Conservation (phyloP, 2,329 filamentous ascomycete species). For the Fusarium sarcochroum region DNA sequence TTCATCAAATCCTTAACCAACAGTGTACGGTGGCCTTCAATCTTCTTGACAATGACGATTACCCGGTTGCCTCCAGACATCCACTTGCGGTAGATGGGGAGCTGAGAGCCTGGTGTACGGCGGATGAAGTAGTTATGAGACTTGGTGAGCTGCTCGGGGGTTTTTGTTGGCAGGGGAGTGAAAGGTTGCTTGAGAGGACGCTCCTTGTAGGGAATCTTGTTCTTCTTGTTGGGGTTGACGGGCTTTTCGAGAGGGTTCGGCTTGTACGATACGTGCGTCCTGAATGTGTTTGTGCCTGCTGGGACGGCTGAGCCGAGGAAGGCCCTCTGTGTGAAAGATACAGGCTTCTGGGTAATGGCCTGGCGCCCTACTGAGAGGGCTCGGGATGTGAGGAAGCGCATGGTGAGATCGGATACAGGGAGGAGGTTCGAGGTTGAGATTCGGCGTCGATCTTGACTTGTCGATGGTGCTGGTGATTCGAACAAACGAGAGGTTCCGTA, state of each 20-base stretch:
- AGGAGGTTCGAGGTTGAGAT: constrained; percentile 14
- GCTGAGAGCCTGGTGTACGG: constrained; percentile 77
- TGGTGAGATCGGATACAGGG: constrained; percentile 33
- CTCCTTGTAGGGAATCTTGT: constrained; percentile 46
- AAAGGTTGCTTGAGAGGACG: constrained; percentile 47
- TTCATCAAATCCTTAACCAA: constrained; percentile 74
- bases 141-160: constrained; percentile 48
- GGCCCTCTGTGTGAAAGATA: constrained; percentile 27
- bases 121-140: constrained; percentile 75
- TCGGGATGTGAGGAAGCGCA: constrained; percentile 48
- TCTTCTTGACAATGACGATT: constrained; percentile 82
- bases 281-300: constrained; percentile 41
- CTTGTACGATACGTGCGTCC: constrained; percentile 42
- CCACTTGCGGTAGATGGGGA: constrained; percentile 81
- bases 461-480: background rate
- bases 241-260: constrained; percentile 39
- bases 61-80: constrained; percentile 84
- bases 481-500: too few relatives aligned
- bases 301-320: constrained; percentile 35
- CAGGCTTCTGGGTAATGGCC: constrained; percentile 27
- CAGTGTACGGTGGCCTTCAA: constrained; percentile 78
- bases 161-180: constrained; percentile 51
- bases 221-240: constrained; percentile 45
- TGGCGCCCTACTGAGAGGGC: constrained; percentile 43
- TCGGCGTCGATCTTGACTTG: constrained; percentile 4